A percentile compares a stretch with the other conserved stretches of the same genome.
Conservation (phyloP, 768 basidiomycete genomes). For the Artomyces pyxidatus region DNA sequence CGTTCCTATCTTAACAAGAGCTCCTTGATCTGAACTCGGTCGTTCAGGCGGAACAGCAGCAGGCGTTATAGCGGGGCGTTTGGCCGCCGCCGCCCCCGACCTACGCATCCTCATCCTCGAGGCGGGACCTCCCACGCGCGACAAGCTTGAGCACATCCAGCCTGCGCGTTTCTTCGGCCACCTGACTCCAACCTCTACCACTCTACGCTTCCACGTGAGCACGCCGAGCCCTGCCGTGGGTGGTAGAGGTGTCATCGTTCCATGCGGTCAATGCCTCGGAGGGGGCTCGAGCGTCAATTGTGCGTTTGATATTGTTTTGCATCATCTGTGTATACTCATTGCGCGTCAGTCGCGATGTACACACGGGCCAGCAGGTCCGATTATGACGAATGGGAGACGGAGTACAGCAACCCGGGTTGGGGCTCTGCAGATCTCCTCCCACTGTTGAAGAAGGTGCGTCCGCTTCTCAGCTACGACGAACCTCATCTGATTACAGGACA, state of each 20-base stretch:
- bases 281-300: slow-evolving; percentile 56
- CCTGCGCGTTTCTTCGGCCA: slow-evolving; percentile 44
- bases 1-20: not conserved
- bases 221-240: slow-evolving; percentile 34
- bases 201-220: slow-evolving; percentile 33
- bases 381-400: slow-evolving; percentile 52
- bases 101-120: slow-evolving; percentile 57
- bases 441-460: slow-evolving; percentile 52
- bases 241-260: slow-evolving; percentile 38
- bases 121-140: slow-evolving; percentile 42
- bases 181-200: slow-evolving; percentile 29
- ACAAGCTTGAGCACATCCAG: slow-evolving; percentile 40
- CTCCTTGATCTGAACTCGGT: too few relatives aligned
- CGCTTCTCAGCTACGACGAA: too few relatives aligned
- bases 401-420: slow-evolving; percentile 52
- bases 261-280: slow-evolving; percentile 44
- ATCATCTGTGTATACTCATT: too few relatives aligned
- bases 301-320: slow-evolving; percentile 18
- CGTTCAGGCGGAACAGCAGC: slow-evolving; percentile 37
- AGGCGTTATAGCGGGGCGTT: slow-evolving; percentile 47
- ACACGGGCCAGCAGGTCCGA: slow-evolving; percentile 54
- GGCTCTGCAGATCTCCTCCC: slow-evolving; percentile 49
- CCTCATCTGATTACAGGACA: slow-evolving; percentile 8
- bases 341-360: slow-evolving; percentile 39
- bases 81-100: slow-evolving; percentile 42